phyloP scores from a whole-genome alignment of 768 basidiomycete genomes.

The Sporobolomyces roseus region DNA sequence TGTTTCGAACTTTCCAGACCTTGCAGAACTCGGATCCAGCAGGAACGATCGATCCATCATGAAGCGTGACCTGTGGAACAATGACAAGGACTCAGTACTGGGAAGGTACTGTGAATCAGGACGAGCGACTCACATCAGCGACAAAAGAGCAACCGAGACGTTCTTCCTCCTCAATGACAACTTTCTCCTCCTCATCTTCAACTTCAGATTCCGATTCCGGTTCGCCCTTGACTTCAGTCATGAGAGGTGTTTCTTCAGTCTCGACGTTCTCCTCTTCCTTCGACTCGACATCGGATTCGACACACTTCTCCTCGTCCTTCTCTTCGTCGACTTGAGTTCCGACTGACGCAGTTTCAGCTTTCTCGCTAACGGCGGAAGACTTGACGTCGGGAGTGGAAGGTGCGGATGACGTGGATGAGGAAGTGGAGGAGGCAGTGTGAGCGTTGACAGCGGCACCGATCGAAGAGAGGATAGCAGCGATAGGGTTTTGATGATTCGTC shows the following conservation, averaged over 20 bases:
- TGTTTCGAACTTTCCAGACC: constrained; percentile 48
- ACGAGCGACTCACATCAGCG: constrained; percentile 24
- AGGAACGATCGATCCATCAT: constrained; percentile 46
- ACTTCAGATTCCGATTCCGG: background rate
- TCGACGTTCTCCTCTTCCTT: background rate
- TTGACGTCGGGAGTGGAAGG: too few species aligned
- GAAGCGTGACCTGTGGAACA: constrained; percentile 44
- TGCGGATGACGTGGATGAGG: too few species aligned
- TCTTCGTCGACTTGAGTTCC: background rate
- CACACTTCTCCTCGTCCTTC: background rate
- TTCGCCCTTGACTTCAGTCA: background rate
- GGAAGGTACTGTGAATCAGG: background rate
- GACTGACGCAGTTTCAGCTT: background rate
- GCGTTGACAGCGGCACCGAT: constrained; percentile 14
- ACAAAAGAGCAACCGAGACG: constrained; percentile 22
- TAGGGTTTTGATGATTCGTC: background rate
- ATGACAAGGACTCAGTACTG: background rate
- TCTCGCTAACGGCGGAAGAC: background rate
- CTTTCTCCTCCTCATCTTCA: background rate
- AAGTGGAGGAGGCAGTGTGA: background rate
- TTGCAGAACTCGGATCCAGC: constrained; percentile 49
- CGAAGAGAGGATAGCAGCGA: constrained; percentile 15
- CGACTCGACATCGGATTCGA: background rate
- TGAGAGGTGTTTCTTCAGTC: too few species aligned
- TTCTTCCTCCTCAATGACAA: background rate